Conservation (phyloP, 1,284 basidiomycete genomes). For the Earliella scabrosa region DNA sequence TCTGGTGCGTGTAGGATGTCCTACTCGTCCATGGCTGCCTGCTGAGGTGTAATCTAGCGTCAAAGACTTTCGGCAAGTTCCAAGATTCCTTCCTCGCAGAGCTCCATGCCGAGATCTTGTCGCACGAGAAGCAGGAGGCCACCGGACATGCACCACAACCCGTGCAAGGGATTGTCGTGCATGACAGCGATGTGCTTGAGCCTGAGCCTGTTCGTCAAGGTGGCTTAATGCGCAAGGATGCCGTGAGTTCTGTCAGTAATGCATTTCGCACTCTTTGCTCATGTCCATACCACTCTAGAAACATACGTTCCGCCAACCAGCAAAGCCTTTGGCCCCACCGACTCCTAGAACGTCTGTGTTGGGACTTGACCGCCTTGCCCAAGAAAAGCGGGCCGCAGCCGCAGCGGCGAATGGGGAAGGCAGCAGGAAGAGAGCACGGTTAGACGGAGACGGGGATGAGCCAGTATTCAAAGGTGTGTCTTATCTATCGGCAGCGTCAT, state of each 20-base stretch:
- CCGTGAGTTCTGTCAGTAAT: slow-evolving; percentile 48
- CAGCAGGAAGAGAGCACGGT: slow-evolving; percentile 67
- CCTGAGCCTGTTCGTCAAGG: slow-evolving; percentile 79
- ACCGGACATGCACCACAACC: slow-evolving; percentile 58
- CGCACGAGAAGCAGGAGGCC: slow-evolving; percentile 69
- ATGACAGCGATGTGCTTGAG: slow-evolving; percentile 80
- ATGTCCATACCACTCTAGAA: slow-evolving; percentile 43
- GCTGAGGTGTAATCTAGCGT: no score
- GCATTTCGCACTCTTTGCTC: not conserved
- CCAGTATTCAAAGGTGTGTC: slow-evolving; percentile 81
- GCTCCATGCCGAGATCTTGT: slow-evolving; percentile 59
- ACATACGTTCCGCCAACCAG: slow-evolving; percentile 80
- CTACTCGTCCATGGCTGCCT: not conserved
- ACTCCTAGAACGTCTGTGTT: slow-evolving; percentile 78
- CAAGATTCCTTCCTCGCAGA: slow-evolving; percentile 64
- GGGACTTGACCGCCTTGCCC: slow-evolving; percentile 86
- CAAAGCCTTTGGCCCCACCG: slow-evolving; percentile 71
- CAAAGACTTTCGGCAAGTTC: slow-evolving; percentile 87
- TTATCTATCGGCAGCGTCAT: not conserved
- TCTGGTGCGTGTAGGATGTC: slow-evolving; percentile 44
- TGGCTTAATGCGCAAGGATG: slow-evolving; percentile 71
- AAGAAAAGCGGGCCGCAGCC: slow-evolving; percentile 78
- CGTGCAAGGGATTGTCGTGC: slow-evolving; percentile 77
- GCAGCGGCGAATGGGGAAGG: slow-evolving; percentile 46
- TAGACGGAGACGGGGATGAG: slow-evolving; percentile 61